These are phyloP conservation scores for Colletotrichum lindemuthianum DNA, from an alignment of 2,329 filamentous ascomycete genomes.

Conservation along the genomic window DNA sequence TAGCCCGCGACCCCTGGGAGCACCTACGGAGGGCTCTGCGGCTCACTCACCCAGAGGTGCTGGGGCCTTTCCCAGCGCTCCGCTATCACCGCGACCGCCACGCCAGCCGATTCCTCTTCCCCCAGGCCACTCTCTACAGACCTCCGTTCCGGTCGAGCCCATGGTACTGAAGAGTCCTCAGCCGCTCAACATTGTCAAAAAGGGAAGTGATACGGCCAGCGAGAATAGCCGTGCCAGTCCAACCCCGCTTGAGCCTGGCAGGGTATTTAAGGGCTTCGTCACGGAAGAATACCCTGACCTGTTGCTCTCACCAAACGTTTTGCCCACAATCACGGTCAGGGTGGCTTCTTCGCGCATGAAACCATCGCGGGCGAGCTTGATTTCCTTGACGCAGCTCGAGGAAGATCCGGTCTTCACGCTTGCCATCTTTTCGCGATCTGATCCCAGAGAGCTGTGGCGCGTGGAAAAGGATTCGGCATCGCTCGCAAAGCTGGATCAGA, in stretches of 20 bases:
- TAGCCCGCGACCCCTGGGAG: constrained; percentile 65
- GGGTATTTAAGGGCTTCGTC: constrained; percentile 80
- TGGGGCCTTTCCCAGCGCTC: constrained; percentile 56
- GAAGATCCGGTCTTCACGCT: constrained; percentile 96
- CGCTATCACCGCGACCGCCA: constrained; percentile 77
- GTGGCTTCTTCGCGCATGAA: constrained; percentile 96
- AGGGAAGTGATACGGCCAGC: constrained; percentile 42
- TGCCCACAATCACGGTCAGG: constrained; percentile 85
- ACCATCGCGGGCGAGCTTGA: constrained; percentile 85
- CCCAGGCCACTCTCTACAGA: constrained; percentile 73
- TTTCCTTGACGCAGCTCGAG: constrained; percentile 82
- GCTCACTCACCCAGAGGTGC: constrained; percentile 69
- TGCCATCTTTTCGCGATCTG: constrained; percentile 81
- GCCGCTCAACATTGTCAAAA: constrained; percentile 52
- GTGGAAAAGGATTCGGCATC: constrained; percentile 91
- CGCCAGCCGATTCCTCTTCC: constrained; percentile 79
- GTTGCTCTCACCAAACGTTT: constrained; percentile 85
- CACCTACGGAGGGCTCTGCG: constrained; percentile 13
- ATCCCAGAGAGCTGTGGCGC: constrained; percentile 86
- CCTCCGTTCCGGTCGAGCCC: constrained; percentile 50
- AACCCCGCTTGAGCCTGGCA: constrained; percentile 50
- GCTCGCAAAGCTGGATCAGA: constrained; percentile 82
- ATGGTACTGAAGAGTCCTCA: constrained; percentile 52
- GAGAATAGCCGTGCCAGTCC: constrained; percentile 50
- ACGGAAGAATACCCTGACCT: constrained; percentile 90